These are phyloP conservation scores for Colletotrichum cordylinicola DNA, from an alignment of 2,329 filamentous ascomycete genomes.

Conservation along the genomic window DNA sequence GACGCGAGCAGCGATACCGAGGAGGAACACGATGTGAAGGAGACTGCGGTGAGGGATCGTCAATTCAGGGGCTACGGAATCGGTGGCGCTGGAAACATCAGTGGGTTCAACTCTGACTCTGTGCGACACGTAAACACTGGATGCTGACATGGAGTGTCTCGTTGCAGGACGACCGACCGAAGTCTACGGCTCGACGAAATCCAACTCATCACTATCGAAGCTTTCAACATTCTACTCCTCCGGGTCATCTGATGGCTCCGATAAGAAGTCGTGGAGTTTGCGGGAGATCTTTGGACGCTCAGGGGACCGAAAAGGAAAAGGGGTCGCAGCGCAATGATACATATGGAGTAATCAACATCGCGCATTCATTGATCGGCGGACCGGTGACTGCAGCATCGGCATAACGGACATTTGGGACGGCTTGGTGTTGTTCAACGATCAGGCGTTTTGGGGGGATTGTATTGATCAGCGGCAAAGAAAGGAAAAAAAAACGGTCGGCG, in stretches of 20 bases:
- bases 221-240: neutral
- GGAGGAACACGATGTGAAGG: slow-evolving; percentile 29
- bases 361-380: neutral
- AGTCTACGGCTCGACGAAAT: slow-evolving; percentile 25
- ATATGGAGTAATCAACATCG: neutral
- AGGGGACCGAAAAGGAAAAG: slow-evolving; percentile 7
- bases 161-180: slow-evolving; percentile 28
- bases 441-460: neutral
- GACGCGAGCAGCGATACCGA: slow-evolving; percentile 23
- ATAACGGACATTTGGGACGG: neutral
- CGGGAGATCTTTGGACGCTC: slow-evolving; percentile 10
- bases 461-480: neutral
- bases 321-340: neutral
- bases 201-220: neutral
- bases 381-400: neutral
- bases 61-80: slow-evolving; percentile 44
- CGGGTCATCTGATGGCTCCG: neutral
- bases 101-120: slow-evolving; percentile 28
- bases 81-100: slow-evolving; percentile 44
- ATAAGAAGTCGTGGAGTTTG: slow-evolving; percentile 10
- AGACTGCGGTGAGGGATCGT: slow-evolving; percentile 32
- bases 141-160: neutral
- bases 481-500: neutral
- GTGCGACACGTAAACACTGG: neutral
- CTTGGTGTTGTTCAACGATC: neutral